Conservation (phyloP, 1,139 yeast genomes). For the Suzukiozyma palmioleophila region DNA sequence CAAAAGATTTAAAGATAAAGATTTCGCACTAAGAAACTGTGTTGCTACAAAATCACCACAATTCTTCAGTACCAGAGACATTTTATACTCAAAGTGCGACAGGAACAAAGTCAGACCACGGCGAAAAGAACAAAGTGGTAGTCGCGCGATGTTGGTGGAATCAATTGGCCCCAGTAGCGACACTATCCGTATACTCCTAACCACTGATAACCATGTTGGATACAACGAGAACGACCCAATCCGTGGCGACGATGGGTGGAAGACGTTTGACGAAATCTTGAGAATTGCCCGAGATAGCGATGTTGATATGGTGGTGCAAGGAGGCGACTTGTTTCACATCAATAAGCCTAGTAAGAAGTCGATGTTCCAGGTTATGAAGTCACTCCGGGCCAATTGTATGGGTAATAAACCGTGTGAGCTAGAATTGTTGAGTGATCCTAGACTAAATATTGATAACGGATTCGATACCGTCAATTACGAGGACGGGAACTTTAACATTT, state of each 20-base stretch:
- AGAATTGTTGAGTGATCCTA: constrained; percentile 78
- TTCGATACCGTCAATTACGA: constrained; percentile 77
- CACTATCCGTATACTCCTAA: constrained; percentile 72
- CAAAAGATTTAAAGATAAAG: no score
- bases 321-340: constrained; percentile 89
- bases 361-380: constrained; percentile 74
- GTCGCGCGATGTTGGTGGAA: constrained; percentile 19
- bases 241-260: constrained; percentile 87
- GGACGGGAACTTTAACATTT: constrained; percentile 83
- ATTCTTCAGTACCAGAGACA: no score
- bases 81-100: no score
- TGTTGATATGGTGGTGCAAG: constrained; percentile 87
- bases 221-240: constrained; percentile 86
- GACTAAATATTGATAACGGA: constrained; percentile 51
- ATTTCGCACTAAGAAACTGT: no score
- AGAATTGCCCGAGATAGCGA: constrained; percentile 63
- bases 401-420: constrained; percentile 88
- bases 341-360: constrained; percentile 88
- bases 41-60: no score
- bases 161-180: constrained; percentile 44
- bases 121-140: no score
- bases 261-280: constrained; percentile 81
- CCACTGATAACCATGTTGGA: constrained; percentile 97
- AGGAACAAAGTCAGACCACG: no score
- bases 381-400: constrained; percentile 68